Evolutionary conservation across 768 basidiomycete species (phyloP), one percentile per base, ranked within the genome.

Genomic region (Clitopilus passeckerianus): DNA sequence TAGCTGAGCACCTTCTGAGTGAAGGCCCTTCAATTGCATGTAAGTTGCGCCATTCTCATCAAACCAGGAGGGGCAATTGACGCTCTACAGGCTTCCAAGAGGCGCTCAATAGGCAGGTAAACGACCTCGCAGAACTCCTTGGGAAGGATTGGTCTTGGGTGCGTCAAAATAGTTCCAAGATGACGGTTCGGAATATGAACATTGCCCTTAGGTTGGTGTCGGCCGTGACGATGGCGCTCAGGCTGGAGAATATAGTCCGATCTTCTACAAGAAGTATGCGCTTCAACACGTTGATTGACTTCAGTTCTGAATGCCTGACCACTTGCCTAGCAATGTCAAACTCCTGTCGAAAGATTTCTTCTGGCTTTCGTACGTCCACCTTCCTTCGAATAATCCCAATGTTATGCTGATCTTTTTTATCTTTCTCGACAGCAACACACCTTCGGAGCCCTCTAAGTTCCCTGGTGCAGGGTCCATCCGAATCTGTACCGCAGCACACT

Each of bases 191-290:
- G 9, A 14, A 16, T 10, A 9, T 27, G 6, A 24, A 44, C 16
- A 10, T 16, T 22, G 1, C 57, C 22, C 5, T 41, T 37, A 83
- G 79, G 77, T 86, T 20, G 86, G 85, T 1, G 84, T 86, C 0
- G 86, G 86, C 0, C 73, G 86, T n/a, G 80, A 85, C 57, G 83
- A 88, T 63, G 86, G 86, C 2, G 68, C 68, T 7, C 59, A 71
- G 15, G 76, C 74, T 0, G 86, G 86, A 33, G 86, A 88, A 67
- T 86, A 83, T 67, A 78, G 77, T 63, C 84, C 86, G 0, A 80
- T 87, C 60, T 87, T 86, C 67, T 88, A 76, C 72, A 79, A 82
- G 60, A 79, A 72, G 77, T 77, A 54, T 2, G 34, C 30, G 50
- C n/a, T 41, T 4, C 37, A 15, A 15, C n/a, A 3, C 5, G 37